Base-by-base conservation (phyloP, 441 rosid species). In the Flueggea neowawraea region DNA sequence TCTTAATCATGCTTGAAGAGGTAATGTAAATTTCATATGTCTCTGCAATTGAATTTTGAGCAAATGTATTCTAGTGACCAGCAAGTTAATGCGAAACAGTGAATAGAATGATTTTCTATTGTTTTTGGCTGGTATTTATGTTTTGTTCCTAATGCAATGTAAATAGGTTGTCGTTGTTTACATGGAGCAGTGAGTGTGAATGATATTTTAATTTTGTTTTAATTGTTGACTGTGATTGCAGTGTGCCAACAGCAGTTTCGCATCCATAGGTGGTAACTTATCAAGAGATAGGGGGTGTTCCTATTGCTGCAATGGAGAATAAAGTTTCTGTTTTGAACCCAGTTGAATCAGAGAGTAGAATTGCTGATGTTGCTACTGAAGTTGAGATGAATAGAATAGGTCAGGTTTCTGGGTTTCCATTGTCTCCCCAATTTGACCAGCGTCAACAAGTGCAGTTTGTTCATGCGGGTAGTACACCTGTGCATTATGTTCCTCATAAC, bases 1-100 rank as follows among this genome's bases (percentile, higher is more conserved):
- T 88, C 54, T 65, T 69, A 62, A 69, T 78, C 73, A 81, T 88
- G 83, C 70, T 81, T 51, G 92, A 88, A 45, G 90, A 86, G 74
- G 4, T 3, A 36, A 36, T 36, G 41, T 36, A 36, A 36, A 36
- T 22, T 36, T 36, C 41, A 36, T 33, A 6, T 8, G 6, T 36
- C 9, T 36, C 41, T 36, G 41, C 41, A 36, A 5, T 36, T 5
- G 41, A 36, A 36, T 36, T 36, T 36, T 36, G 41, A 36, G 7
- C 41, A 5, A 8, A 36, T 36, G 41, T 22, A 22, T 36, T 36
- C 41, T 8, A 36, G 4, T 36, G 41, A 36, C 6, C 41, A 8
- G 4, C 3, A 8, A 36, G 6, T 5, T 36, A 36, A 36, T 8
- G 41, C 1, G 41, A 36, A 36, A 36, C 41, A 36, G 41, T 36